phyloP scores from a whole-genome alignment of 129 eudicot species.

The Lactuca saligna region DNA sequence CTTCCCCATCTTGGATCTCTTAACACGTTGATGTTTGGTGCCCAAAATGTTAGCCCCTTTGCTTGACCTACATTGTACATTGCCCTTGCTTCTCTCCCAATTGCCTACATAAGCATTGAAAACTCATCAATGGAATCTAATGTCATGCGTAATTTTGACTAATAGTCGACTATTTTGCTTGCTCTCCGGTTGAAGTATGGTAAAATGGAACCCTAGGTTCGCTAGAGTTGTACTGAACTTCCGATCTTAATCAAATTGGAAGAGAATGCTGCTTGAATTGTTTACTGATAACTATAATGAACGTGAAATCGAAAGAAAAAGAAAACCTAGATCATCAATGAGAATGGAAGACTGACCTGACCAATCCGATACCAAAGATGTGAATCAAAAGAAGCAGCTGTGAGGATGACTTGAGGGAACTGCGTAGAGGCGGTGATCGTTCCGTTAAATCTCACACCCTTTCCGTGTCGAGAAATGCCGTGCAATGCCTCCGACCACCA shows the following conservation, averaged over 20 bases:
- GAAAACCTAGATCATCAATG: not conserved
- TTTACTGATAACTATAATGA: not conserved
- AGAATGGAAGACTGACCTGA: conserved; percentile 44
- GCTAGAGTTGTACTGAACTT: not conserved
- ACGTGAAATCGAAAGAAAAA: not conserved
- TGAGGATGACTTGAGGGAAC: conserved; percentile 79
- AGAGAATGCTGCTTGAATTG: not conserved
- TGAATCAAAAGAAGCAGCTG: conserved; percentile 70
- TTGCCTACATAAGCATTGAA: conserved; percentile 40
- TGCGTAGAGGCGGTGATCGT: conserved; percentile 51
- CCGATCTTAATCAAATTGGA: not conserved
- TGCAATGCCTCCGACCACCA: conserved; percentile 97
- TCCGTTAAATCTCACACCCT: conserved; percentile 47
- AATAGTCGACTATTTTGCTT: not conserved
- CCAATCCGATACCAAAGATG: conserved; percentile 74
- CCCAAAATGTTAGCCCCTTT: conserved; percentile 77
- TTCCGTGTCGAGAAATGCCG: conserved; percentile 64
- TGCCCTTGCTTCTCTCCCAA: conserved; percentile 70
- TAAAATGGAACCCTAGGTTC: not conserved
- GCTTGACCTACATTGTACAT: conserved; percentile 72
- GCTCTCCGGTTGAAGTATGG: not conserved
- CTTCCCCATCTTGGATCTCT: conserved; percentile 91
- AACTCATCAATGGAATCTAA: conserved; percentile 1
- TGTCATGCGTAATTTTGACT: not conserved
- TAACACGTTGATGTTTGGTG: conserved; percentile 65